These are phyloP conservation scores for Debaryomycetaceae sp. DNA, from an alignment of 1,139 yeast species.

Conservation along the genomic window DNA sequence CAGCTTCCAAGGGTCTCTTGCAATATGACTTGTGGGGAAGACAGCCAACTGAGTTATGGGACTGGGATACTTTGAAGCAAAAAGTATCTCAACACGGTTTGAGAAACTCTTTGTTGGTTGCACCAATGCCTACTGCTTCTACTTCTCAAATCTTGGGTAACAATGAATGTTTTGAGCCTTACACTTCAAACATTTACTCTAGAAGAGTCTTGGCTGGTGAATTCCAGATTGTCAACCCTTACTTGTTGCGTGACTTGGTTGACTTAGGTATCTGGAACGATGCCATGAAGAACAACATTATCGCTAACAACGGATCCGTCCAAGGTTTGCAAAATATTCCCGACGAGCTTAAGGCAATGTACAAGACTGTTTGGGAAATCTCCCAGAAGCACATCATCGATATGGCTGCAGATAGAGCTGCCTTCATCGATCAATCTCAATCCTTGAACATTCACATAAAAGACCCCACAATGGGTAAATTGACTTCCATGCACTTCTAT, in stretches of 20 bases:
- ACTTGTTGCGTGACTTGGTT: slow-evolving; percentile 73
- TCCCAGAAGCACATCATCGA: slow-evolving; percentile 86
- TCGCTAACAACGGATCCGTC: slow-evolving; percentile 81
- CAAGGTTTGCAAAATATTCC: slow-evolving; percentile 79
- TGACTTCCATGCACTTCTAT: slow-evolving; percentile 96
- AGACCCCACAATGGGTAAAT: slow-evolving; percentile 87
- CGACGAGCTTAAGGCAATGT: slow-evolving; percentile 67
- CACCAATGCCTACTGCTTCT: slow-evolving; percentile 67
- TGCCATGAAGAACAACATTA: slow-evolving; percentile 74
- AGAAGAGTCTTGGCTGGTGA: slow-evolving; percentile 88
- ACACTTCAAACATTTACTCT: slow-evolving; percentile 82
- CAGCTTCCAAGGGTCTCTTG: slow-evolving; percentile 55
- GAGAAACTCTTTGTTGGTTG: slow-evolving; percentile 58
- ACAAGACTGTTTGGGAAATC: slow-evolving; percentile 96
- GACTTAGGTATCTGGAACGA: slow-evolving; percentile 83
- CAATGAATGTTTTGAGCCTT: slow-evolving; percentile 67
- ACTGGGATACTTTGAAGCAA: slow-evolving; percentile 52
- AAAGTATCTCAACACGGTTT: slow-evolving; percentile 46
- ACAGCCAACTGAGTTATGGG: slow-evolving; percentile 56
- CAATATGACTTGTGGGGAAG: slow-evolving; percentile 59
- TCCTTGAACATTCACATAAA: slow-evolving; percentile 82
- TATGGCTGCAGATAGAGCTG: slow-evolving; percentile 94
- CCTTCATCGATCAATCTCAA: slow-evolving; percentile 93
- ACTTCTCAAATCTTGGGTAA: slow-evolving; percentile 60
- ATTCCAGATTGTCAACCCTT: slow-evolving; percentile 84